Base-by-base conservation (phyloP, 441 rosid species). In the Erysimum pusillum region DNA sequence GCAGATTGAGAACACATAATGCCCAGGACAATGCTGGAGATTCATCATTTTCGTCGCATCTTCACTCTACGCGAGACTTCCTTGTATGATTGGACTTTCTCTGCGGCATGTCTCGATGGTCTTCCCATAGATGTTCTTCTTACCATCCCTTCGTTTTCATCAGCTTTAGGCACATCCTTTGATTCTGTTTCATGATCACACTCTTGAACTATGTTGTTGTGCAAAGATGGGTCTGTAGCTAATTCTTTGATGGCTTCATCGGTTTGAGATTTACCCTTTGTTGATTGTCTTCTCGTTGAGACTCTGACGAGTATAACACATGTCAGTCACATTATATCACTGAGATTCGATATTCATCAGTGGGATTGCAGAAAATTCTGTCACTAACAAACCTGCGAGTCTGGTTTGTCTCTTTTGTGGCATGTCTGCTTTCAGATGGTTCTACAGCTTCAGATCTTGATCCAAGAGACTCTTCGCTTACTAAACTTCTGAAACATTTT, bases 21-120 rank as follows among this genome's bases (percentile, higher is more conserved):
- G 45, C 11, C 35, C 38, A 41, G 41, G 75, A 63, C 44, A 46
- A 35, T 34, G 35, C 18, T 58, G 13, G 75, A 63, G 54, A 59
- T 64, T 71, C 53, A 69, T 56, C 59, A 53, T 15, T 54, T 1
- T 71, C 87, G 69, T 15, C 90, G 88, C 93, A 89, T 80, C 83
- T 89, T 89, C 46, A 76, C 78, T n/a, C 83, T 89, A 25, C 85
- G 57, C 32, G 89, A 80, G 53, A 82, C 76, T 84, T 89, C 93
- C 81, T 75, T 87, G 87, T 84, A 89, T 32, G 93, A 83, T 45
- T 87, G 88, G 44, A 87, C 80, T 79, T 83, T 89, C 67, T 68
- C 86, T 36, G 74, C 83, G 18, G 88, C 91, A 76, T 48, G 83
- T 53, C 91, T 81, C 59, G 67, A 76, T 39, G 86, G 89, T 81